Evolutionary conservation across 331 rosid genomes (phyloP).

Genomic region (Pyrus hybrid): DNA sequence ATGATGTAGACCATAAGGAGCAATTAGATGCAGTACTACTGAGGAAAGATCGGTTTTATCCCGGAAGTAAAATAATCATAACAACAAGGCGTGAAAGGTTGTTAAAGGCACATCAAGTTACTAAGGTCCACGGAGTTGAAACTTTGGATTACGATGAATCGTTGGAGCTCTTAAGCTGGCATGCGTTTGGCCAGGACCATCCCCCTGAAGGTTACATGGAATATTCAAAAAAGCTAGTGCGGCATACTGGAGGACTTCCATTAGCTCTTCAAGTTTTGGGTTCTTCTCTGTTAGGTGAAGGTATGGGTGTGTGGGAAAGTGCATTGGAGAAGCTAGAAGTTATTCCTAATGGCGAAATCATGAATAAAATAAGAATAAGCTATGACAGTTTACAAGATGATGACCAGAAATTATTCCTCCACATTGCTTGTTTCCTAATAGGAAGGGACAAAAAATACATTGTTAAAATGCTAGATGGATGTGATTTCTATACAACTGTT

Average conservation of each 20-base stretch:
- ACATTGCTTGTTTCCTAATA: too few species aligned
- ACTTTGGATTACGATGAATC: background rate
- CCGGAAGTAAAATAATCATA: too few species aligned
- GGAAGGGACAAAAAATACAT: too few species aligned
- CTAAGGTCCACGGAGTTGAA: background rate
- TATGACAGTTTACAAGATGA: too few species aligned
- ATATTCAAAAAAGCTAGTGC: background rate
- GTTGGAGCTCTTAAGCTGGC: constrained; percentile 4
- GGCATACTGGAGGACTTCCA: background rate
- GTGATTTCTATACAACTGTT: too few species aligned
- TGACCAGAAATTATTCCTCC: too few species aligned
- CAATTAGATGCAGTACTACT: too few species aligned
- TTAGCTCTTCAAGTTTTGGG: constrained; percentile 10
- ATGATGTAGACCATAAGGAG: too few species aligned
- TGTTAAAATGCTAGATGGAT: too few species aligned
- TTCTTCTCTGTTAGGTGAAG: background rate
- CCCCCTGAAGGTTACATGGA: background rate
- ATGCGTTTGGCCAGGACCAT: background rate
- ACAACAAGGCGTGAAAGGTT: background rate
- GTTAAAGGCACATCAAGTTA: background rate
- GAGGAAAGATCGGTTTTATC: too few species aligned
- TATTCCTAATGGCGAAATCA: too few species aligned
- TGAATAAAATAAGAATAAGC: too few species aligned
- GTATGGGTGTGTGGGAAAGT: background rate
- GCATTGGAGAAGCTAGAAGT: background rate